Evolutionary conservation across 1,284 basidiomycete species (phyloP).

Genomic region (Irpex rosettiformis): DNA sequence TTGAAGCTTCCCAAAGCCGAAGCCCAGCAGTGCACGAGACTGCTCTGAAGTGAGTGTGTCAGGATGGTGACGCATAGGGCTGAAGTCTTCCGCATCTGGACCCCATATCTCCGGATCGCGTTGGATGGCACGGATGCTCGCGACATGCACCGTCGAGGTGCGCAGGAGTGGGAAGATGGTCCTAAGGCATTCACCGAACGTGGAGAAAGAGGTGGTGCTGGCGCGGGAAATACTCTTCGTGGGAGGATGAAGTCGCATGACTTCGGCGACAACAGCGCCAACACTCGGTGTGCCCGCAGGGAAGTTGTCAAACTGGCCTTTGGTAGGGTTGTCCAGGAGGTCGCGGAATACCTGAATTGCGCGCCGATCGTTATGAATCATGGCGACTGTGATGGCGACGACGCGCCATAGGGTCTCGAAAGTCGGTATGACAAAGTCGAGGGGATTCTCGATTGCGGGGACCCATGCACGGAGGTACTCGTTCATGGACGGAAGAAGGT

Average conservation of each 20-base stretch:
- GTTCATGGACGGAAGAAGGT: conserved; percentile 16
- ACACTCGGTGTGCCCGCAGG: conserved; percentile 28
- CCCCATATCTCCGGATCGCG: conserved; percentile 25
- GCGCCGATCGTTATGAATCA: conserved; percentile 28
- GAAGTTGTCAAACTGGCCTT: conserved; percentile 30
- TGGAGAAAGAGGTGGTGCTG: conserved; percentile 13
- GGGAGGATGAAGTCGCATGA: conserved; percentile 44
- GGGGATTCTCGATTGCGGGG: conserved; percentile 33
- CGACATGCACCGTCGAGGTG: conserved; percentile 18
- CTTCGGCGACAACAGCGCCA: conserved; percentile 39
- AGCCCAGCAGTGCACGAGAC: conserved; percentile 32
- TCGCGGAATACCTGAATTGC: conserved; percentile 31
- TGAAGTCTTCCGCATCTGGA: conserved; percentile 32
- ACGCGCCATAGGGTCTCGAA: conserved; percentile 64
- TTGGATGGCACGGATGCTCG: conserved; percentile 44
- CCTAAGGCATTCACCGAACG: conserved; percentile 15
- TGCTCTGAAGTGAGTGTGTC: conserved; percentile 20
- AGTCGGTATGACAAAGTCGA: conserved; percentile 51
- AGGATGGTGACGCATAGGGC: conserved; percentile 38
- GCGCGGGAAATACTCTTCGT: conserved; percentile 39
- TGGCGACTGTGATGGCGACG: conserved; percentile 43
- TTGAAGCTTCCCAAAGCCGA: conserved; percentile 39
- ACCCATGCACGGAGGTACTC: conserved; percentile 35
- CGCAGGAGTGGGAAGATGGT: conserved; percentile 8
- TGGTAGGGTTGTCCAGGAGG: conserved; percentile 36